A percentile compares a stretch with the other conserved stretches of the same genome.
phyloP scores from a whole-genome alignment of 441 rosid genomes.

The Pelargonium fulgidum region DNA sequence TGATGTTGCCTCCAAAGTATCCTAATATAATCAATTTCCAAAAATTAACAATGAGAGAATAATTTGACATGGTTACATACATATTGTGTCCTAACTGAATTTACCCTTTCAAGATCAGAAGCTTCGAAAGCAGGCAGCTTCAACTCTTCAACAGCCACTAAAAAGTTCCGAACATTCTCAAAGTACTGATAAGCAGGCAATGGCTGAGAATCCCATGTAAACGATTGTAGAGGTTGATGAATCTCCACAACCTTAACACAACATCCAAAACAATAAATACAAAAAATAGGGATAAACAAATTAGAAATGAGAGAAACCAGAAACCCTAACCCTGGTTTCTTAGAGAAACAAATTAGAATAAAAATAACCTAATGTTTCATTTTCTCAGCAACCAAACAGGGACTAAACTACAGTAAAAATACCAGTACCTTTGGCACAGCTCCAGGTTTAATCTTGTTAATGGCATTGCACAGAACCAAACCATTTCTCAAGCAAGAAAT shows the following conservation, averaged over 20 bases:
- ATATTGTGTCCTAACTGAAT: background rate
- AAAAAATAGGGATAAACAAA: no score
- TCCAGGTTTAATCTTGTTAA: constrained; percentile 77
- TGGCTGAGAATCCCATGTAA: constrained; percentile 55
- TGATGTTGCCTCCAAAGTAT: constrained; percentile 66
- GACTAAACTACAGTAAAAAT: background rate
- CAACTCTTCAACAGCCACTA: constrained; percentile 68
- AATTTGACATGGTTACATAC: background rate
- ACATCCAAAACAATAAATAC: no score
- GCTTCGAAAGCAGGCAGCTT: constrained; percentile 89
- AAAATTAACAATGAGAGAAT: background rate
- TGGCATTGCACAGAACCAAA: constrained; percentile 60
- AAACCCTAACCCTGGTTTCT: background rate
- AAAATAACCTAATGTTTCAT: background rate
- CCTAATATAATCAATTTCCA: constrained; percentile 35
- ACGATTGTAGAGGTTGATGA: constrained; percentile 37
- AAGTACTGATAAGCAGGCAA: constrained; percentile 81
- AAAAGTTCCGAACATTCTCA: constrained; percentile 79
- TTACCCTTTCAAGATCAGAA: constrained; percentile 90
- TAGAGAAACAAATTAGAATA: background rate
- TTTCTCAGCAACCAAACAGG: constrained; percentile 5
- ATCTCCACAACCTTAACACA: constrained; percentile 66
- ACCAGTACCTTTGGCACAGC: constrained; percentile 61
- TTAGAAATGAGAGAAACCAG: no score
- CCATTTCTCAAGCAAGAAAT: constrained; percentile 86